Base-by-base conservation (phyloP, 2,329 filamentous ascomycete species). In the Penicillium sumatraense region DNA sequence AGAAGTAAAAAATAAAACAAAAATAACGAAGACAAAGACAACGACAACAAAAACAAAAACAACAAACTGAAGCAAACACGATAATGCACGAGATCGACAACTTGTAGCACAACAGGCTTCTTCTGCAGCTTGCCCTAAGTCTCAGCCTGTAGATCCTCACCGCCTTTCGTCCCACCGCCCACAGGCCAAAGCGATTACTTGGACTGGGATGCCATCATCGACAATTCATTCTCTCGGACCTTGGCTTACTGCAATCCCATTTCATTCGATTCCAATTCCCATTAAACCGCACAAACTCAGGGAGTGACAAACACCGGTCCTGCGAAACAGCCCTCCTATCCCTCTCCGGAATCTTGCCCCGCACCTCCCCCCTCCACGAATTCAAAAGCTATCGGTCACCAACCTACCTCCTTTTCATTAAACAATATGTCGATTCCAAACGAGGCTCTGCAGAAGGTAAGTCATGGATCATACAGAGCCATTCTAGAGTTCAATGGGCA, bases 401-500 rank as follows among this genome's bases (percentile, higher is more conserved):
- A 36, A 23, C 13, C 38, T 41, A 48, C 50, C 44, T 33, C 42
- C 26, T 27, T 50, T 33, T 44, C 29, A 20, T 20, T 44, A 40
- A 49, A 41, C 66, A 83, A 67, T 49, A 97, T 98, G 93, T 91
- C 93, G 51, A 95, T 98, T 66, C 89, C 93, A 51, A 96, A 96
- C 70, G 91, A 96, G 79, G 92, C 93, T 56, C 81, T 98, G 62
- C 90, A 96, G 74, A 96, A 97, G 88, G 93, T 93, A 72, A 58
- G 75, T 7, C 29, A 14, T n/a, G 27, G 36, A 38, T 36, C 24
- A 46, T 29, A 51, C 49, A 49, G 54, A 42, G 51, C 21, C 11
- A 18, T 40, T 18, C 18, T 53, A n/a, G 42, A 57, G 52, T 29
- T 3, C 35, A n/a, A 23, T 9, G 7, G 36, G 1, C 10, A 36